phyloP scores from a whole-genome alignment of 257 asterid species.

The Fraxinus cuspidata region DNA sequence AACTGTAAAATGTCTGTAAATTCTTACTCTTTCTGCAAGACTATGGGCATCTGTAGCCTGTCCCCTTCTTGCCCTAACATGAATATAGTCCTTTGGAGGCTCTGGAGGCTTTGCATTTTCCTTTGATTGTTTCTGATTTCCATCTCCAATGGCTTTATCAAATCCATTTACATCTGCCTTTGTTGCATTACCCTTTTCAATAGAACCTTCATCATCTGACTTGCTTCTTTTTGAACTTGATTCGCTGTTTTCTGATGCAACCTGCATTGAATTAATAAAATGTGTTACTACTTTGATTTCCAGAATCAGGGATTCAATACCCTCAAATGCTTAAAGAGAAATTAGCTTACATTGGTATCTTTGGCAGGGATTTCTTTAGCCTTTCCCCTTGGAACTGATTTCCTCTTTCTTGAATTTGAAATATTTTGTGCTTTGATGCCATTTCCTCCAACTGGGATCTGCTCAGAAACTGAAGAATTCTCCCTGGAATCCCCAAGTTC shows the following conservation, averaged over 20 bases:
- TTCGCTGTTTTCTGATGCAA: constrained; percentile 54
- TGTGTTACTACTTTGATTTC: background rate
- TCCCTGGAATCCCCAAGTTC: constrained; percentile 67
- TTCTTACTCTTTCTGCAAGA: constrained; percentile 86
- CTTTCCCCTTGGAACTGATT: constrained; percentile 60
- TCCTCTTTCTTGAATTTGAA: constrained; percentile 69
- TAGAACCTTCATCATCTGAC: constrained; percentile 33
- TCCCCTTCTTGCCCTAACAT: constrained; percentile 97
- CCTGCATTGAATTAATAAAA: constrained; percentile 39
- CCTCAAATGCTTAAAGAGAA: background rate
- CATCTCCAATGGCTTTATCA: constrained; percentile 24
- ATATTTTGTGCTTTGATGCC: constrained; percentile 23
- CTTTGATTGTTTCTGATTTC: constrained; percentile 29
- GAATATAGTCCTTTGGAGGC: constrained; percentile 85
- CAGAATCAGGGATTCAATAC: constrained; percentile 1
- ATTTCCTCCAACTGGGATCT: constrained; percentile 50
- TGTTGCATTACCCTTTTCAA: constrained; percentile 29
- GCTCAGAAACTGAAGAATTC: constrained; percentile 74
- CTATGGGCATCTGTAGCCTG: constrained; percentile 97
- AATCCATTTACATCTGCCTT: constrained; percentile 33
- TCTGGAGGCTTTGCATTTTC: constrained; percentile 46
- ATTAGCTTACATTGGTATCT: constrained; percentile 44
- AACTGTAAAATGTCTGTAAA: background rate
- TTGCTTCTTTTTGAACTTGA: constrained; percentile 63
- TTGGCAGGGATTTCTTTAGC: constrained; percentile 40